A percentile compares a stretch with the other conserved stretches of the same genome.
phyloP scores from a whole-genome alignment of 2,329 filamentous ascomycete species.

The Aciculosporium take region DNA sequence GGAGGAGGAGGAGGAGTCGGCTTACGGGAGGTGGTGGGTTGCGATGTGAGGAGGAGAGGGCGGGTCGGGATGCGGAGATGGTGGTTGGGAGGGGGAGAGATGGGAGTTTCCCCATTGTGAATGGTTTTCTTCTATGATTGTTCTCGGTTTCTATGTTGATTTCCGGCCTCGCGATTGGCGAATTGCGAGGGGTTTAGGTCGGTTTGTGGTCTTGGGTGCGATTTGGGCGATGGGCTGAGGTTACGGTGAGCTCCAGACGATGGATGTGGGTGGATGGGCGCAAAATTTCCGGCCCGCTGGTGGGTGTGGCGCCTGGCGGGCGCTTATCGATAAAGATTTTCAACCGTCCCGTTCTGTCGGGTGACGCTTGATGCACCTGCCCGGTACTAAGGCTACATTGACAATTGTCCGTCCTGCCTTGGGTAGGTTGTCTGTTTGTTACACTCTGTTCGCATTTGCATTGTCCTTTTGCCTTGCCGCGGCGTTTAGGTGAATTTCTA shows the following conservation, averaged over 20 bases:
- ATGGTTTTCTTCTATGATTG: no score
- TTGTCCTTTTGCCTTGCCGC: neutral
- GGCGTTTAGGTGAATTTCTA: neutral
- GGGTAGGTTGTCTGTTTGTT: no score
- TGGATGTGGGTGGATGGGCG: conserved; percentile 5
- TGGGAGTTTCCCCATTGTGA: conserved; percentile 18
- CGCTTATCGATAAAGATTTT: conserved; percentile 7
- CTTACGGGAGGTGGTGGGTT: conserved; percentile 12
- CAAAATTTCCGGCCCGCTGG: conserved; percentile 12
- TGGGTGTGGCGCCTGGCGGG: no score
- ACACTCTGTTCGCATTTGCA: no score
- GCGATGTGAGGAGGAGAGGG: conserved; percentile 10
- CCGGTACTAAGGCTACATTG: neutral
- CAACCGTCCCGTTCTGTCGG: neutral
- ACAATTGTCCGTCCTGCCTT: neutral
- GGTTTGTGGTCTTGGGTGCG: neutral
- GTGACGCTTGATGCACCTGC: neutral
- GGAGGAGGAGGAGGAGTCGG: conserved; percentile 23
- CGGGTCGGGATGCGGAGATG: conserved; percentile 16
- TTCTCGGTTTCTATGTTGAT: neutral
- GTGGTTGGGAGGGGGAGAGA: conserved; percentile 14
- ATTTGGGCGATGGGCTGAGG: no score
- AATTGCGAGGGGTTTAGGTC: neutral
- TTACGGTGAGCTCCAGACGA: neutral
- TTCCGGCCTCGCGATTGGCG: no score